phyloP scores from a whole-genome alignment of 371 early-diverging fungal genomes.

The Mortierella sp. region DNA sequence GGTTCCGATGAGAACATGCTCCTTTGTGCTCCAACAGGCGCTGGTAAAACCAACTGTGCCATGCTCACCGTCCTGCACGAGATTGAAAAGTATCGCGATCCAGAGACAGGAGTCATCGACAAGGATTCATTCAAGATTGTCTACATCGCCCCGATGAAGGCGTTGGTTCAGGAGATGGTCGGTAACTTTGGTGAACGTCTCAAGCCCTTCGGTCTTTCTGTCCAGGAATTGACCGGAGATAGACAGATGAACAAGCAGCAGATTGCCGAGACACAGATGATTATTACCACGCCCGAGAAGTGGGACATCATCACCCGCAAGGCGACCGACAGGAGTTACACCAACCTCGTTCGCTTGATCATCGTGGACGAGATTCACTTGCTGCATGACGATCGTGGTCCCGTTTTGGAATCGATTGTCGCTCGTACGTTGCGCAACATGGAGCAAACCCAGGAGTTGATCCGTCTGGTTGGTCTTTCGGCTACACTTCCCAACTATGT shows the following conservation, averaged over 20 bases:
- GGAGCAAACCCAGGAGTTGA: conserved; percentile 90
- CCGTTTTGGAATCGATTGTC: conserved; percentile 97
- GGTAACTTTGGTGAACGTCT: conserved; percentile 89
- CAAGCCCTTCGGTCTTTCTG: conserved; percentile 82
- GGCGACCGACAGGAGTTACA: conserved; percentile 93
- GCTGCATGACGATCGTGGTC: conserved; percentile 99
- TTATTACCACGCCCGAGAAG: conserved; percentile 99
- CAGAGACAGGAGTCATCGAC: conserved; percentile 80
- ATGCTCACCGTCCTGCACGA: conserved; percentile 95
- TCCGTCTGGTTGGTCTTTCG: conserved; percentile 96
- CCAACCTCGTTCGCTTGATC: conserved; percentile 90
- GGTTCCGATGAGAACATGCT: conserved; percentile 93
- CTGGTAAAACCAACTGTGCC: conserved; percentile 98
- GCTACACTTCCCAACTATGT: conserved; percentile 99
- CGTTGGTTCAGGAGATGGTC: conserved; percentile 98
- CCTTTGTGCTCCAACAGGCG: conserved; percentile 99
- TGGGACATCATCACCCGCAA: conserved; percentile 99
- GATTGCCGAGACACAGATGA: conserved; percentile 95
- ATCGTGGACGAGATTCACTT: conserved; percentile 99
- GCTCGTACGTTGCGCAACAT: conserved; percentile 91
- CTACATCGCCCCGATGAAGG: conserved; percentile 99
- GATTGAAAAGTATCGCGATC: conserved; percentile 82
- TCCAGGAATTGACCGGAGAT: conserved; percentile 99
- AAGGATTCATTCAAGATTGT: conserved; percentile 95
- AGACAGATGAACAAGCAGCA: conserved; percentile 95